Evolutionary conservation across 768 basidiomycete genomes (phyloP), one percentile per base, ranked within the genome.

Genomic region (Rhodosporidiobolus sp.): DNA sequence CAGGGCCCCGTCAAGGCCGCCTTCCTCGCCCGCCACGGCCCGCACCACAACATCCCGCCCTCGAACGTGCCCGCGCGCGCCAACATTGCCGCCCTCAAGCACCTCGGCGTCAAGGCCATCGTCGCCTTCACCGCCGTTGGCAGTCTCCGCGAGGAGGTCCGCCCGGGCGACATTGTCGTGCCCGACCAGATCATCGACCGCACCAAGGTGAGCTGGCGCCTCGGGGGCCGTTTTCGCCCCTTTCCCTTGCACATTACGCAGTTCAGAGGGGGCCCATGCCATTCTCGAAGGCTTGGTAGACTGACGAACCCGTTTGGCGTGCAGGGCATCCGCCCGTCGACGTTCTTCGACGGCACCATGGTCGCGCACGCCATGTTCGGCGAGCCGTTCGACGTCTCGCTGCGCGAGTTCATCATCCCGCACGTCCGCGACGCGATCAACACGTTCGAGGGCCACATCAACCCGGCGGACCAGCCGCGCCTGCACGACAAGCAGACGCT

Each of bases 111-210:
- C 14, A 87, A 88, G 74, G 91, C 88, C 60, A 87, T 98, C 80
- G 84, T 98, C 75, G 93, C 94, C 12, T 98, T 98, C 85, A 91
- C 90, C 49, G 94, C 95, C 26, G 95, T 98, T 56, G 95, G 95
- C 35, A 94, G 91, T 16, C 86, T 99, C 19, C 87, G 92, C 54
- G 95, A 99, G 80, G 93, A 96, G 78, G 91, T 97, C 81, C 81
- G 87, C 45, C 94, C 94, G 0, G 94, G 95, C 34, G 88, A 92
- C 71, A 93, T 97, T 81, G 85, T 87, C 63, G 86, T 98, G 54
- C 94, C 94, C 3, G 84, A 86, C 46, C 94, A 97, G 82, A 90
- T 97, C 83, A 97, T 98, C 81, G 95, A 98, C 81, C 87, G 95
- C 64, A 97, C 94, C 34, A 97, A 97, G 82, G 78, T 77, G 32